A percentile compares a stretch with the other conserved stretches of the same genome.
phyloP scores from a whole-genome alignment of 2,329 filamentous ascomycete genomes.

The Colletotrichum sublineola region DNA sequence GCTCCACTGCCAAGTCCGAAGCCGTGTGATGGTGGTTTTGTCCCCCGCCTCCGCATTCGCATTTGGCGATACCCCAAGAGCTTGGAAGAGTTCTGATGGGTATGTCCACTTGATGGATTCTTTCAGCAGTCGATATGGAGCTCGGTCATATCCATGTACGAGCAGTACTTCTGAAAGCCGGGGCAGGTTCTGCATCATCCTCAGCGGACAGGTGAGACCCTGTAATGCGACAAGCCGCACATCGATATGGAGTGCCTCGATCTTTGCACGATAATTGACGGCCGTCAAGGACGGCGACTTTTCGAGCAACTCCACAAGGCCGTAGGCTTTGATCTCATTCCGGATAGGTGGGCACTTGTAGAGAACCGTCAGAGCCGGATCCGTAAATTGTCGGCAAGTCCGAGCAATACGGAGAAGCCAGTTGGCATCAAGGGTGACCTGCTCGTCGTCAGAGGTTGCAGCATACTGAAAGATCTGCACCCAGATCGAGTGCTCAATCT shows the following conservation, averaged over 20 bases:
- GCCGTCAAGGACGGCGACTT: conserved; percentile 61
- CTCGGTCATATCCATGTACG: conserved; percentile 76
- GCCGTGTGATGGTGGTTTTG: conserved; percentile 51
- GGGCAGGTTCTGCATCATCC: conserved; percentile 74
- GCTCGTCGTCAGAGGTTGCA: conserved; percentile 56
- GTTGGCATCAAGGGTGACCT: conserved; percentile 55
- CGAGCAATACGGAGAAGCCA: conserved; percentile 77
- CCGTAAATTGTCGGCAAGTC: conserved; percentile 74
- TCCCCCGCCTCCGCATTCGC: conserved; percentile 54
- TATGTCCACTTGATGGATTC: conserved; percentile 77
- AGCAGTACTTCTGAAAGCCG: conserved; percentile 79
- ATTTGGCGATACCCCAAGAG: conserved; percentile 64
- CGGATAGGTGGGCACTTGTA: conserved; percentile 78
- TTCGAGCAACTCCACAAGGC: conserved; percentile 67
- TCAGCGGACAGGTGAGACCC: conserved; percentile 60
- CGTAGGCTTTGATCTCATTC: conserved; percentile 57
- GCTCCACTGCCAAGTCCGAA: conserved; percentile 74
- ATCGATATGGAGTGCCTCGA: conserved; percentile 78
- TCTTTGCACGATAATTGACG: conserved; percentile 78
- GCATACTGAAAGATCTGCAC: conserved; percentile 78
- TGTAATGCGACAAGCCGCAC: conserved; percentile 72
- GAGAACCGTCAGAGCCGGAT: conserved; percentile 79
- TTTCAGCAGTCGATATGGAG: conserved; percentile 73
- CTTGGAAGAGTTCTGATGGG: conserved; percentile 73
- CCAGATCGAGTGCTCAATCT: conserved; percentile 76